Conservation (phyloP, 495 filamentous ascomycete genomes). For the Gamarada debralockiae region DNA sequence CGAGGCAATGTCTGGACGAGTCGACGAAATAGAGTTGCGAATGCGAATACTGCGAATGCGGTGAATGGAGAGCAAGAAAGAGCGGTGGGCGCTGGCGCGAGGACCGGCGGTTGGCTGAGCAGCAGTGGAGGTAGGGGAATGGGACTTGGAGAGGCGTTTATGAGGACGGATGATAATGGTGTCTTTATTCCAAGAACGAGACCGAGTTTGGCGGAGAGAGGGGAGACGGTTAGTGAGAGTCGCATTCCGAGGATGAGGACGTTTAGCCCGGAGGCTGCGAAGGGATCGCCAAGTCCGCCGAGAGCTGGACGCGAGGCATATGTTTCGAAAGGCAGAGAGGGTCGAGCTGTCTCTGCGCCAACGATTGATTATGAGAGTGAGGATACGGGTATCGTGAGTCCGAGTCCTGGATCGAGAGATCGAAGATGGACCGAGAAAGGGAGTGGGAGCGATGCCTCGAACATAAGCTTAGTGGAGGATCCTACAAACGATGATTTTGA, state of each 20-base stretch:
- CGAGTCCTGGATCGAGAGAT: constrained; percentile 7
- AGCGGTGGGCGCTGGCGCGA: not conserved
- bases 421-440: not conserved
- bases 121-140: constrained; percentile 7
- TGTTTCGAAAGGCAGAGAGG: not conserved
- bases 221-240: constrained; percentile 4
- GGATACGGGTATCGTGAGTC: constrained; percentile 1
- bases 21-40: not conserved
- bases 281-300: constrained; percentile 5
- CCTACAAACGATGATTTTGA: not conserved
- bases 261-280: not conserved
- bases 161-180: constrained; percentile 10
- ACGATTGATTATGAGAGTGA: constrained; percentile 15
- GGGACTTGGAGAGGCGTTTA: constrained; percentile 16
- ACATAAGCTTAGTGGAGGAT: not conserved
- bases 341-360: not conserved
- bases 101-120: constrained; percentile 5
- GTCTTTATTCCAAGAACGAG: constrained; percentile 3
- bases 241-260: constrained; percentile 16
- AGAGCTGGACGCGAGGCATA: not conserved
- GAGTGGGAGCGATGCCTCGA: not conserved
- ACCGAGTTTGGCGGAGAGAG: not conserved
- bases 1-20: not conserved
- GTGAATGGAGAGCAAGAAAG: no score
- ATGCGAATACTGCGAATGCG: not conserved